These are phyloP conservation scores for Corylus heterophylla DNA, from an alignment of 306 rosid genomes.

Conservation along the genomic window DNA sequence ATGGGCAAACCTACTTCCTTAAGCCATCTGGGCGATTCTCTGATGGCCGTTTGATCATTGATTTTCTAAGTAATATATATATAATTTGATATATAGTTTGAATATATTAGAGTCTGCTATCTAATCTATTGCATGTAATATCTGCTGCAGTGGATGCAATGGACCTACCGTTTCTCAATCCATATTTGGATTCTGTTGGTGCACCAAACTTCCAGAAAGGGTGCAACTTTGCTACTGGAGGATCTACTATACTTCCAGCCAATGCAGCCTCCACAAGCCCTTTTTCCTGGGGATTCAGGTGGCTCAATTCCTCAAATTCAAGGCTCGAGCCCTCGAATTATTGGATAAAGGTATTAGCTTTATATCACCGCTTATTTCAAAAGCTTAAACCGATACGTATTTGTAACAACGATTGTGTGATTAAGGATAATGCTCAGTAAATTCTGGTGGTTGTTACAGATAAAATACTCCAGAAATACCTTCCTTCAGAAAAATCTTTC, in stretches of 20 bases:
- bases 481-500: slow-evolving; percentile 37
- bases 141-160: slow-evolving; percentile 30
- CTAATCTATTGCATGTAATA: neutral
- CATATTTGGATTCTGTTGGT: slow-evolving; percentile 49
- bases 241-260: slow-evolving; percentile 40
- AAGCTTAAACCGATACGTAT: no score
- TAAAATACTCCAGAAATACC: slow-evolving; percentile 12
- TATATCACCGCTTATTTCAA: neutral
- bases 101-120: neutral
- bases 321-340: slow-evolving; percentile 29
- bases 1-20: slow-evolving; percentile 32
- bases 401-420: neutral
- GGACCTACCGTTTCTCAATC: slow-evolving; percentile 34
- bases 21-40: slow-evolving; percentile 37
- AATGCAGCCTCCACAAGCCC: slow-evolving; percentile 32
- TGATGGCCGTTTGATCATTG: slow-evolving; percentile 47
- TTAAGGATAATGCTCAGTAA: neutral
- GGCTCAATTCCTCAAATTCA: slow-evolving; percentile 35
- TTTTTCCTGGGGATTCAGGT: slow-evolving; percentile 41
- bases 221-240: slow-evolving; percentile 43
- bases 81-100: neutral
- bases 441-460: slow-evolving; percentile 13
- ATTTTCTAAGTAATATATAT: slow-evolving; percentile 33
- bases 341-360: slow-evolving; percentile 27
- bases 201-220: slow-evolving; percentile 42